Evolutionary conservation across 148 eudicot genomes (phyloP).

Genomic region (Fagopyrum tataricum): DNA sequence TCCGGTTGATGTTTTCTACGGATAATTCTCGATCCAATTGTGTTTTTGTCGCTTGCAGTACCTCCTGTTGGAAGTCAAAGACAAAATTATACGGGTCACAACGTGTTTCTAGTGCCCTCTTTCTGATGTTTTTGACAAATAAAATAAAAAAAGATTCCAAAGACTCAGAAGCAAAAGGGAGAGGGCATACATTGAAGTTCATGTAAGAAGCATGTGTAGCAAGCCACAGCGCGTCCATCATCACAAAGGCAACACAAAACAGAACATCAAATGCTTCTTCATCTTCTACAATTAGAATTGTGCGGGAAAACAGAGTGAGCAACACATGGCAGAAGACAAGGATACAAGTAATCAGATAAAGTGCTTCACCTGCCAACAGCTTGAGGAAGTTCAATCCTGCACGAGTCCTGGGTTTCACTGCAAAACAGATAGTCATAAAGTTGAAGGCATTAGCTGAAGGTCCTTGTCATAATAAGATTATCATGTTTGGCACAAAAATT

Average conservation of each 20-base stretch:
- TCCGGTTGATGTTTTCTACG: constrained; percentile 56
- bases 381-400: constrained; percentile 59
- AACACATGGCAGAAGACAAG: neutral
- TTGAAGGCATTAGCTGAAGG: no score
- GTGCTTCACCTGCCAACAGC: constrained; percentile 60
- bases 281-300: constrained; percentile 50
- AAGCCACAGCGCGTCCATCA: constrained; percentile 98
- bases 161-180: constrained; percentile 11
- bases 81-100: neutral
- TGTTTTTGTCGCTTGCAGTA: constrained; percentile 60
- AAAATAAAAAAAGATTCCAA: neutral
- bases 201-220: constrained; percentile 88
- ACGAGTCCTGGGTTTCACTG: constrained; percentile 70
- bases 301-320: neutral
- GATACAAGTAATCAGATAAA: neutral
- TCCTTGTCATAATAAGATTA: no score
- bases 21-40: constrained; percentile 82
- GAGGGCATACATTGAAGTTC: constrained; percentile 66
- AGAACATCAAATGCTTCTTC: constrained; percentile 77
- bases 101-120: neutral
- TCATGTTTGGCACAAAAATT: no score
- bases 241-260: constrained; percentile 74
- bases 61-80: constrained; percentile 42
- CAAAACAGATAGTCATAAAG: constrained; percentile 6
- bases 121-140: neutral